These are phyloP conservation scores for Phialemoniopsis sp. DNA, from an alignment of 2,329 filamentous ascomycete species.

Conservation along the genomic window DNA sequence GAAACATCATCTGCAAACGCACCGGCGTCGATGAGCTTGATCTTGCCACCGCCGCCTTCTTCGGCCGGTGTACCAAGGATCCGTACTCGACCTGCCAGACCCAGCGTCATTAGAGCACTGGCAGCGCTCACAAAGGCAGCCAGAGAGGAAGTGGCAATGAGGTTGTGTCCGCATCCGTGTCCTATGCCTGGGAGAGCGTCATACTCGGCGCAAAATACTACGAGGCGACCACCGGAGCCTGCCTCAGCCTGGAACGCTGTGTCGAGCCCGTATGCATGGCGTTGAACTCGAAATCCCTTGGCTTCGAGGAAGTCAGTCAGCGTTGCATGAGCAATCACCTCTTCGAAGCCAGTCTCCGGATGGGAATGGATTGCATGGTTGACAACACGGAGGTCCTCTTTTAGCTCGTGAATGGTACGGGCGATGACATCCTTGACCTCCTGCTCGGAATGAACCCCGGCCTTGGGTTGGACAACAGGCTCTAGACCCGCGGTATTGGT, in stretches of 20 bases:
- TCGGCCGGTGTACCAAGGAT: constrained; percentile 52
- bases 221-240: constrained; percentile 34
- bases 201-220: constrained; percentile 27
- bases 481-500: too few species aligned
- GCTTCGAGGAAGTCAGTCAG: constrained; percentile 41
- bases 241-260: constrained; percentile 50
- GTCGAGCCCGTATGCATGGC: constrained; percentile 43
- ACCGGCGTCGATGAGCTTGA: constrained; percentile 36
- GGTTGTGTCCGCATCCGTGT: constrained; percentile 52
- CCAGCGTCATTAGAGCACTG: constrained; percentile 31
- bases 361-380: constrained; percentile 44
- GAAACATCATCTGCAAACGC: constrained; percentile 34
- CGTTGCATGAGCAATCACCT: constrained; percentile 43
- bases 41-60: constrained; percentile 47
- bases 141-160: constrained; percentile 45
- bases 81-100: constrained; percentile 36
- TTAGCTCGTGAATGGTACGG: too few species aligned
- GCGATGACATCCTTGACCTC: too few species aligned
- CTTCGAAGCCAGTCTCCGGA: constrained; percentile 42
- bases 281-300: constrained; percentile 45
- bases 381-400: constrained; percentile 17
- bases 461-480: too few species aligned
- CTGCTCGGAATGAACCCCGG: too few species aligned
- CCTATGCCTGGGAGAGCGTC: constrained; percentile 46
- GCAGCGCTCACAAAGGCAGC: constrained; percentile 42